phyloP scores from a whole-genome alignment of 2,329 filamentous ascomycete species.

The Lasiodiplodia citricola region DNA sequence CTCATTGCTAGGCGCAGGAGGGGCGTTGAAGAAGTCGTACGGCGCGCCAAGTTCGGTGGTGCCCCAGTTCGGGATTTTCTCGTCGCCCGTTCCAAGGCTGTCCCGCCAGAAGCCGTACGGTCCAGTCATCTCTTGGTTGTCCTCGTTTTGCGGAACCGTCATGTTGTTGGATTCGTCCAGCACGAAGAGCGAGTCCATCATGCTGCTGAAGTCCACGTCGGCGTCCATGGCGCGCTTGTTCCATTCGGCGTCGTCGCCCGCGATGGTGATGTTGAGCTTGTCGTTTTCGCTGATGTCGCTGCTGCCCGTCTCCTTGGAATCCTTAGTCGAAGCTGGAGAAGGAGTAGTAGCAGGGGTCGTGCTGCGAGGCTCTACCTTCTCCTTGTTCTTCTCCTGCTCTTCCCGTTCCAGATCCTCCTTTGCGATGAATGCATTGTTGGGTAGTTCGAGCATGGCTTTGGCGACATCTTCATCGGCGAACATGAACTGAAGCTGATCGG shows the following conservation, averaged over 20 bases:
- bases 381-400: slow-evolving; percentile 32
- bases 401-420: slow-evolving; percentile 26
- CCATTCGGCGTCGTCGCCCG: slow-evolving; percentile 14
- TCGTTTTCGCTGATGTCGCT: slow-evolving; percentile 52
- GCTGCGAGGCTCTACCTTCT: slow-evolving; percentile 24
- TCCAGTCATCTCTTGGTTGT: slow-evolving; percentile 5
- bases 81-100: slow-evolving; percentile 5
- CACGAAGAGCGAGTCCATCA: slow-evolving; percentile 23
- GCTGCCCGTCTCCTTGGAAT: slow-evolving; percentile 43
- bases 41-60: slow-evolving; percentile 1
- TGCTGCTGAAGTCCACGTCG: slow-evolving; percentile 16
- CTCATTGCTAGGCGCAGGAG: slow-evolving; percentile 15
- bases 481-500: slow-evolving; percentile 16
- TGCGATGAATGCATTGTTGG: slow-evolving; percentile 20
- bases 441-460: slow-evolving; percentile 18
- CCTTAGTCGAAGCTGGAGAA: slow-evolving; percentile 44
- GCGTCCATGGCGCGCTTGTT: slow-evolving; percentile 10
- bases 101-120: slow-evolving; percentile 16
- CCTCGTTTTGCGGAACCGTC: slow-evolving; percentile 19
- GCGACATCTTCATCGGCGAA: slow-evolving; percentile 23
- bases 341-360: slow-evolving; percentile 31
- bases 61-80: slow-evolving; percentile 22
- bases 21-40: slow-evolving; percentile 23
- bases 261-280: slow-evolving; percentile 46
- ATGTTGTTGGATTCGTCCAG: slow-evolving; percentile 19